Conservation (phyloP, 176 grass and related monocot genomes). For the Oryza officinalis region DNA sequence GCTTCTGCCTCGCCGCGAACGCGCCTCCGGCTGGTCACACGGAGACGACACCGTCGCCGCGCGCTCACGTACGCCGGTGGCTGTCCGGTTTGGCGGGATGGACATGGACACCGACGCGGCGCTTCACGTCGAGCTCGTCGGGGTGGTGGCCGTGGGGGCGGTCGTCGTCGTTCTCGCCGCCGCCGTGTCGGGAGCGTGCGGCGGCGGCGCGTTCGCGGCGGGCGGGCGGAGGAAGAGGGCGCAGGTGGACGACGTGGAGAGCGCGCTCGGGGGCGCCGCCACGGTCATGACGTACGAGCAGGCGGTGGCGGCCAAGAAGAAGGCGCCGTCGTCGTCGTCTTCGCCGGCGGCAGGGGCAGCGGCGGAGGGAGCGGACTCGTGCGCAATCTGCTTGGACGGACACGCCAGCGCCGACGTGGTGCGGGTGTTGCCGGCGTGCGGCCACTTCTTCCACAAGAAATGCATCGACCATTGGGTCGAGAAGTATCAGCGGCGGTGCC, state of each 20-base stretch:
- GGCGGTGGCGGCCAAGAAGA: not conserved
- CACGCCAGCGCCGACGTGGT: slow-evolving; percentile 8
- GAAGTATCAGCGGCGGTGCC: slow-evolving; percentile 3
- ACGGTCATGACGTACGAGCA: slow-evolving; percentile 37
- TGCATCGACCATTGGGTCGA: slow-evolving; percentile 49
- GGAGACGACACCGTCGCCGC: too few species aligned
- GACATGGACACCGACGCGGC: not conserved
- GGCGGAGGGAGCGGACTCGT: not conserved
- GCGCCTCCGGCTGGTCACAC: too few species aligned
- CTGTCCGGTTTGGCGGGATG: not conserved
- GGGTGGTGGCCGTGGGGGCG: not conserved
- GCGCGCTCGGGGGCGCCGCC: not conserved
- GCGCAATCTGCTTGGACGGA: slow-evolving; percentile 31
- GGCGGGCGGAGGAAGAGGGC: not conserved
- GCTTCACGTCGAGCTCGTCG: slow-evolving; percentile 24
- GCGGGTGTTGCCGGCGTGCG: slow-evolving; percentile 46
- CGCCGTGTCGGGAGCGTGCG: not conserved
- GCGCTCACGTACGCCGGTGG: too few species aligned
- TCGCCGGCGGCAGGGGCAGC: not conserved
- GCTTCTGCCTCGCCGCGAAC: too few species aligned
- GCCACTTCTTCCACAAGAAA: slow-evolving; percentile 51
- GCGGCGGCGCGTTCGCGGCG: not conserved
- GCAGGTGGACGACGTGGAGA: slow-evolving; percentile 32
- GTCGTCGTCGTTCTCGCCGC: not conserved
- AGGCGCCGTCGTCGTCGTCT: not conserved